Evolutionary conservation across 2,329 filamentous ascomycete genomes (phyloP).

Genomic region (Fusarium sp.): DNA sequence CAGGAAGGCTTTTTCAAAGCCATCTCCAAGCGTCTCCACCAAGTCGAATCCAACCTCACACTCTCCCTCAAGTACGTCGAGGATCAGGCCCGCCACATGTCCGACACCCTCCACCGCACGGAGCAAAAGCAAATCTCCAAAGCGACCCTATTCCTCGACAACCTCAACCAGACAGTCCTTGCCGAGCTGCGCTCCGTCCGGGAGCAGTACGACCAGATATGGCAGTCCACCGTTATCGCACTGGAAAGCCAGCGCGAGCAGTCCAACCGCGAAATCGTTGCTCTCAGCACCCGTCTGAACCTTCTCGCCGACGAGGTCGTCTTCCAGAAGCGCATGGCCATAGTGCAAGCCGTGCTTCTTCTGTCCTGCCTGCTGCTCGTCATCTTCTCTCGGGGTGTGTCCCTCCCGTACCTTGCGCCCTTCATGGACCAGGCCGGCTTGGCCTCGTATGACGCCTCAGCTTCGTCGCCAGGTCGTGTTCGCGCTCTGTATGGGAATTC

Average conservation of each 20-base stretch:
- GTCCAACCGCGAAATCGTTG: slow-evolving; percentile 84
- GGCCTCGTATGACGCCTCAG: slow-evolving; percentile 36
- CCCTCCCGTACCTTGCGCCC: slow-evolving; percentile 49
- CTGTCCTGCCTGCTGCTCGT: slow-evolving; percentile 89
- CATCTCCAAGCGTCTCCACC: slow-evolving; percentile 90
- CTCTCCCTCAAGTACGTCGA: slow-evolving; percentile 96
- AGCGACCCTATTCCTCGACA: slow-evolving; percentile 82
- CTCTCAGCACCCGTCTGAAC: slow-evolving; percentile 82
- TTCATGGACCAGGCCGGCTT: slow-evolving; percentile 44
- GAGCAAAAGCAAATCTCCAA: slow-evolving; percentile 90
- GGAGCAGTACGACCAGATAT: slow-evolving; percentile 93
- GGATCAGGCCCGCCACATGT: slow-evolving; percentile 90
- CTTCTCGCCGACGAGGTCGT: slow-evolving; percentile 93
- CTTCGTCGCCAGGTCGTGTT: slow-evolving; percentile 28
- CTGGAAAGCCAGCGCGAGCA: slow-evolving; percentile 89
- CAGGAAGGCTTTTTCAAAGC: slow-evolving; percentile 99
- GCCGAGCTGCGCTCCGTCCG: slow-evolving; percentile 82
- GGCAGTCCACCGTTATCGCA: slow-evolving; percentile 94
- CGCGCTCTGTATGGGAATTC: slow-evolving; percentile 29
- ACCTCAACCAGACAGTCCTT: slow-evolving; percentile 88
- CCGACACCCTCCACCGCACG: slow-evolving; percentile 86
- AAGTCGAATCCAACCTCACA: slow-evolving; percentile 92
- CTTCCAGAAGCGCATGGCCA: slow-evolving; percentile 90
- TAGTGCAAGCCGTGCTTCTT: slow-evolving; percentile 88
- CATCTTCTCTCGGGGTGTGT: slow-evolving; percentile 75